A percentile compares a stretch with the other conserved stretches of the same genome.
phyloP scores from a whole-genome alignment of 768 basidiomycete genomes.

The Xerocomellus chrysenteron region DNA sequence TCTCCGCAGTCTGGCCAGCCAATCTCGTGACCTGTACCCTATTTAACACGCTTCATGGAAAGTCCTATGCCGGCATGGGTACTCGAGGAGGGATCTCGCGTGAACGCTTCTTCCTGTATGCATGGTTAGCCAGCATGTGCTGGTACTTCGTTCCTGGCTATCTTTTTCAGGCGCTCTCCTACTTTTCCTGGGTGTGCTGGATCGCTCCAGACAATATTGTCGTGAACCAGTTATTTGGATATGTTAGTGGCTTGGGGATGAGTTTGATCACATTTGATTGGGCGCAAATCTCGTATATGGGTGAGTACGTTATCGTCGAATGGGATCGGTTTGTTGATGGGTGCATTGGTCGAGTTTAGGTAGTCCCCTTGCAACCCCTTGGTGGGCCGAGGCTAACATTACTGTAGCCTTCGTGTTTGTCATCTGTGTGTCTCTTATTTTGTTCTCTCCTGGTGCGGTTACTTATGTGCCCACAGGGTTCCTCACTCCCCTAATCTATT shows the following conservation, averaged over 20 bases:
- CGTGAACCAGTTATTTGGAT: slow-evolving; percentile 78
- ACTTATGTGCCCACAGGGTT: slow-evolving; percentile 46
- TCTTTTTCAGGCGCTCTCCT: slow-evolving; percentile 62
- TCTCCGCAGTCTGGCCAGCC: slow-evolving; percentile 68
- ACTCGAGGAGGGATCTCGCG: slow-evolving; percentile 48
- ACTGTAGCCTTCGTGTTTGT: slow-evolving; percentile 61
- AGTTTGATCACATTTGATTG: slow-evolving; percentile 80
- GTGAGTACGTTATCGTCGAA: not conserved
- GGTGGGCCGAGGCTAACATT: slow-evolving; percentile 81
- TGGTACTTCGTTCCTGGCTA: slow-evolving; percentile 73
- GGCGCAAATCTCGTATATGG: slow-evolving; percentile 55
- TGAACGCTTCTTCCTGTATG: slow-evolving; percentile 50
- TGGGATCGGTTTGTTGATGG: not conserved
- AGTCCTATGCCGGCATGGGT: slow-evolving; percentile 44
- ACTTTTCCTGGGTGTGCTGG: slow-evolving; percentile 64
- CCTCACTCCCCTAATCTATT: slow-evolving; percentile 63
- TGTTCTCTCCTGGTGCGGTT: slow-evolving; percentile 52
- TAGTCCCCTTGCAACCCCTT: slow-evolving; percentile 70
- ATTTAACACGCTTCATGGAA: slow-evolving; percentile 73
- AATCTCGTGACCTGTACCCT: slow-evolving; percentile 68
- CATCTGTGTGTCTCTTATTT: slow-evolving; percentile 48
- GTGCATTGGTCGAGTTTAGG: slow-evolving; percentile 4
- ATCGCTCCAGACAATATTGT: slow-evolving; percentile 67
- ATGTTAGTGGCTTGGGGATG: slow-evolving; percentile 56
- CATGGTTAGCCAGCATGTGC: slow-evolving; percentile 31